Conservation (phyloP, 1,284 basidiomycete species). For the Ceraceosorus guamensis region DNA sequence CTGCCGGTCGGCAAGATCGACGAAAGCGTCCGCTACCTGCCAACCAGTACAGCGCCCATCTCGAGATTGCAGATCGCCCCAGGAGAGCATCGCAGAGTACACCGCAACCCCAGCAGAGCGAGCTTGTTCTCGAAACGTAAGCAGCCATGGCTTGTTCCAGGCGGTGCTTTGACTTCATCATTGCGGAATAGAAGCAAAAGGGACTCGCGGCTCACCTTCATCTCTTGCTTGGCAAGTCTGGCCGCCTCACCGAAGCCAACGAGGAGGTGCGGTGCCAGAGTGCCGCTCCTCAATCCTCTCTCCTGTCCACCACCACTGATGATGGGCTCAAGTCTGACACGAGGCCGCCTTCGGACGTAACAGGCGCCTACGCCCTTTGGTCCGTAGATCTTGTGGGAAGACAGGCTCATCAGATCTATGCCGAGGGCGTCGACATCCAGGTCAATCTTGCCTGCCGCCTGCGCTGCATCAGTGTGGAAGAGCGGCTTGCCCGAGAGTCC, state of each 20-base stretch:
- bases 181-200: no score
- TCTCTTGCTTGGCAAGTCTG: slow-evolving; percentile 81
- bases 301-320: slow-evolving; percentile 96
- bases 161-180: no score
- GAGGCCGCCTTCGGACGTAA: slow-evolving; percentile 84
- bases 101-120: no score
- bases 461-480: slow-evolving; percentile 96
- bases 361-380: slow-evolving; percentile 94
- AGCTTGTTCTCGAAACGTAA: no score
- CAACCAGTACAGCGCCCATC: no score
- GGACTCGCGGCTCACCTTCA: slow-evolving; percentile 63
- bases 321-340: slow-evolving; percentile 90
- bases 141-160: no score
- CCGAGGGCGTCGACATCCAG: slow-evolving; percentile 88
- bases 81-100: no score
- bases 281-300: slow-evolving; percentile 87
- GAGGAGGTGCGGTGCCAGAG: slow-evolving; percentile 77
- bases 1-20: no score
- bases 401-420: slow-evolving; percentile 91
- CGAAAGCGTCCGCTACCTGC: no score
- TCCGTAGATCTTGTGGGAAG: slow-evolving; percentile 96
- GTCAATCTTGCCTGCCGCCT: slow-evolving; percentile 66
- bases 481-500: slow-evolving; percentile 56
- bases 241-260: slow-evolving; percentile 95
- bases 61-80: no score